Evolutionary conservation across 257 asterid genomes (phyloP).

Genomic region (Solanum verrucosum): DNA sequence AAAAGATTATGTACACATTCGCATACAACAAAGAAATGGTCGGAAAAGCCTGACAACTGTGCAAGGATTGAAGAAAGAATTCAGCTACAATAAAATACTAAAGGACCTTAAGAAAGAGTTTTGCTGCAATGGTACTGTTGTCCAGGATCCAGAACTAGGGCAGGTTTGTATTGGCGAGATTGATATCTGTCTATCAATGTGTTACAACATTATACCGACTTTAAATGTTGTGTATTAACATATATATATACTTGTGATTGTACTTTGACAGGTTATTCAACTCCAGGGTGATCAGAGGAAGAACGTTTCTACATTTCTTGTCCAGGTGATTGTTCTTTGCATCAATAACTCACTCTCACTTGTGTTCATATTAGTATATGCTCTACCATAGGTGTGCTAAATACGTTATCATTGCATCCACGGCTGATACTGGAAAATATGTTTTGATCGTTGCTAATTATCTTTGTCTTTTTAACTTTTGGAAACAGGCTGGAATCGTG

Average conservation of each 20-base stretch:
- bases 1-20: constrained; percentile 59
- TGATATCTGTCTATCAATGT: background rate
- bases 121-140: constrained; percentile 74
- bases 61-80: constrained; percentile 65
- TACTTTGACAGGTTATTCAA: constrained; percentile 7
- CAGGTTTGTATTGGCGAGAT: constrained; percentile 24
- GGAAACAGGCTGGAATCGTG: background rate
- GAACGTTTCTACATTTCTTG: constrained; percentile 17
- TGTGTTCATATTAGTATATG: background rate
- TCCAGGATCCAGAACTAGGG: constrained; percentile 68
- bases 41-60: constrained; percentile 71
- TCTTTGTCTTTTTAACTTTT: background rate
- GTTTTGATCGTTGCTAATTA: background rate
- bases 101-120: constrained; percentile 67
- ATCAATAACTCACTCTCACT: background rate
- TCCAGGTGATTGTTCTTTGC: constrained; percentile 5
- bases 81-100: constrained; percentile 59
- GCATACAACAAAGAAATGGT: constrained; percentile 62
- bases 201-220: background rate
- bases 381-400: background rate
- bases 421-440: background rate
- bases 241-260: too few species aligned
- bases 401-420: background rate
- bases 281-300: constrained; percentile 22
- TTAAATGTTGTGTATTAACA: background rate